Base-by-base conservation (phyloP, 495 filamentous ascomycete species). In the Xylaria flabelliformis region DNA sequence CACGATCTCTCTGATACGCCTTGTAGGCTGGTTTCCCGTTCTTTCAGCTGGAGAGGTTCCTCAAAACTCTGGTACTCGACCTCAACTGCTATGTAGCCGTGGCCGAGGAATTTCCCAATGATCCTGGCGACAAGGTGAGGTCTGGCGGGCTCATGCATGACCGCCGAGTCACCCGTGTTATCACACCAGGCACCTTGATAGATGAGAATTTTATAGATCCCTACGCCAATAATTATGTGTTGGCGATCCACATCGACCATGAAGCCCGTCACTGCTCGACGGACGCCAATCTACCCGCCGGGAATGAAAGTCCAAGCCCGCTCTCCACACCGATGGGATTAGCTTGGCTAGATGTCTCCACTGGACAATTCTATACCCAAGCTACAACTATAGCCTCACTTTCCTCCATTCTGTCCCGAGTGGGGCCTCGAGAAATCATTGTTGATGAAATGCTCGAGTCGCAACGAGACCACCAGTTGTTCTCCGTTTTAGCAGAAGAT, bases 201-300 rank as follows among this genome's bases (percentile, higher is more conserved):
- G 96, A 99, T 79, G 97, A 99, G 81, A 94, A 95, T 73, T 98
- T 98, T 80, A 92, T 98, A 84, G 92, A 98, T 76, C 91, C 94
- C 0, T 94, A 91, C 66, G 90, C 93, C 73, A 97, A 97, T 79
- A 97, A 98, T 78, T 99, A 94, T 78, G 80, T 99, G 51, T 87
- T 98, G 73, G 90, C 92, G 48, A 86, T 97, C 48, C 88, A 94
- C 75, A 71, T 81, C n/a, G 71, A 72, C 32, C 67, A 56, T 19
- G 75, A 73, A 42, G 67, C 63, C 26, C 26, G 26, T 29, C 26
- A 29, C 26, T 29, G 26, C 17, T 72, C 74, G 64, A 42, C 71
- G 32, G 68, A 65, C 41, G 55, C 64, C 64, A 5, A 64, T 64
- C 48, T 29, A 56, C 26, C 61, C 36, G 32, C 17, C 42, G 5